A percentile compares a stretch with the other conserved stretches of the same genome.
phyloP scores from a whole-genome alignment of 345 rosid species.

The Viola odorata region DNA sequence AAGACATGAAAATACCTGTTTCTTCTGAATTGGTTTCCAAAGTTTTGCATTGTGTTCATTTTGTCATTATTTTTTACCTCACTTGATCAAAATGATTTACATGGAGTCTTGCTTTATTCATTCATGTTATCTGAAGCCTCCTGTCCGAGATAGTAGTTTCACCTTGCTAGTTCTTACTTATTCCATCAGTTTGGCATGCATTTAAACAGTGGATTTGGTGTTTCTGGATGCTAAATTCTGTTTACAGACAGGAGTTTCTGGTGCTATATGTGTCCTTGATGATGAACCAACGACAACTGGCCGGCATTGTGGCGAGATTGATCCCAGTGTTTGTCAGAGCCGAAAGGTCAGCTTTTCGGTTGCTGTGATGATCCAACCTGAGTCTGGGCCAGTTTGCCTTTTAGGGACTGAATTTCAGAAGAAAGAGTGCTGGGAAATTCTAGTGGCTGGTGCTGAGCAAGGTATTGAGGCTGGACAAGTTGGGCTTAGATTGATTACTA shows the following conservation, averaged over 20 bases:
- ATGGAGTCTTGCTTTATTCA: background rate
- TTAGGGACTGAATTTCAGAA: slow-evolving; percentile 94
- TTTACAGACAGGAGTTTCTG: slow-evolving; percentile 76
- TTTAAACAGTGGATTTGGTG: background rate
- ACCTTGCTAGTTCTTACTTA: background rate
- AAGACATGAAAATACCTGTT: no score
- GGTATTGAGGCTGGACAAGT: slow-evolving; percentile 99
- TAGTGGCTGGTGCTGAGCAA: slow-evolving; percentile 99
- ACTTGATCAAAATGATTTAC: background rate
- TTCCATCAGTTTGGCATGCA: background rate
- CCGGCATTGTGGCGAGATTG: slow-evolving; percentile 81
- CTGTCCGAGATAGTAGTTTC: slow-evolving; percentile 3
- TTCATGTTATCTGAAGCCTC: background rate
- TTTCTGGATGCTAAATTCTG: slow-evolving; percentile 13
- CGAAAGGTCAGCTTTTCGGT: slow-evolving; percentile 85
- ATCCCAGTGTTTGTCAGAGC: slow-evolving; percentile 65
- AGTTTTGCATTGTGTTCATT: no score
- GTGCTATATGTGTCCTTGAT: slow-evolving; percentile 89
- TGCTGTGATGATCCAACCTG: slow-evolving; percentile 92
- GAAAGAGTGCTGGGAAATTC: slow-evolving; percentile 94
- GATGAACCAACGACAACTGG: slow-evolving; percentile 92
- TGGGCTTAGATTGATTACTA: slow-evolving; percentile 85
- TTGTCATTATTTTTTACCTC: background rate
- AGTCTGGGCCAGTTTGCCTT: slow-evolving; percentile 98
- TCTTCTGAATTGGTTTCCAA: no score